These are phyloP conservation scores for Onygena corvina DNA, from an alignment of 2,329 filamentous ascomycete genomes.

Conservation along the genomic window DNA sequence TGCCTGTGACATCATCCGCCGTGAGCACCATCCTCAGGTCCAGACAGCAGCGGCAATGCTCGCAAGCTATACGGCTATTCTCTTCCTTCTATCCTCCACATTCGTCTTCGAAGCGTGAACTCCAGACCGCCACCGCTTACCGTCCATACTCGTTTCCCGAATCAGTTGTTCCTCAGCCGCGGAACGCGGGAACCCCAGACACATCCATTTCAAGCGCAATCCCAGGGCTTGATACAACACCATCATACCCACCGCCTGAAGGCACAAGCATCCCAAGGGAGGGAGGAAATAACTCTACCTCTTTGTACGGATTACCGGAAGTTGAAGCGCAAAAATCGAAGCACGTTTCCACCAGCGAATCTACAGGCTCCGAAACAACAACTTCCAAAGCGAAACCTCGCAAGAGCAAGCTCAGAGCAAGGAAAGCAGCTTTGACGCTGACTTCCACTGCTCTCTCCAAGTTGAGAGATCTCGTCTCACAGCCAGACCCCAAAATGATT, in stretches of 20 bases:
- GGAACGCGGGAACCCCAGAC: conserved; percentile 47
- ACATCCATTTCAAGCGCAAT: conserved; percentile 48
- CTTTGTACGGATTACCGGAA: conserved; percentile 45
- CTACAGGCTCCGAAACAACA: conserved; percentile 22
- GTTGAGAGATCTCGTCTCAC: conserved; percentile 61
- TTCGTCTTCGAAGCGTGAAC: conserved; percentile 45
- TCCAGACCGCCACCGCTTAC: conserved; percentile 55
- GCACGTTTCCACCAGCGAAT: conserved; percentile 26
- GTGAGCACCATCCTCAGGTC: conserved; percentile 29
- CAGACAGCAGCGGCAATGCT: conserved; percentile 22
- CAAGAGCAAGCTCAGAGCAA: conserved; percentile 57
- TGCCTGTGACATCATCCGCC: conserved; percentile 38
- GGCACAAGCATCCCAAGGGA: not conserved
- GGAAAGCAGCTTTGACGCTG: conserved; percentile 84
- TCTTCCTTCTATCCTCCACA: conserved; percentile 34
- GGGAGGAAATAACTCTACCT: conserved; percentile 21
- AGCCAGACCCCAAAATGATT: conserved; percentile 84
- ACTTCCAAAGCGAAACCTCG: conserved; percentile 42
- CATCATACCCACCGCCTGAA: conserved; percentile 28
- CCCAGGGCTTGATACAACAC: conserved; percentile 38
- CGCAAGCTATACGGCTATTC: conserved; percentile 35
- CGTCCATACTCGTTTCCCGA: conserved; percentile 48
- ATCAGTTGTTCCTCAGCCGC: conserved; percentile 42
- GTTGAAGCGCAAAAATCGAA: conserved; percentile 56
- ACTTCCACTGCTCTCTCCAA: conserved; percentile 70